These are phyloP conservation scores for Brassica hybrid DNA, from an alignment of 441 rosid species.

Conservation along the genomic window DNA sequence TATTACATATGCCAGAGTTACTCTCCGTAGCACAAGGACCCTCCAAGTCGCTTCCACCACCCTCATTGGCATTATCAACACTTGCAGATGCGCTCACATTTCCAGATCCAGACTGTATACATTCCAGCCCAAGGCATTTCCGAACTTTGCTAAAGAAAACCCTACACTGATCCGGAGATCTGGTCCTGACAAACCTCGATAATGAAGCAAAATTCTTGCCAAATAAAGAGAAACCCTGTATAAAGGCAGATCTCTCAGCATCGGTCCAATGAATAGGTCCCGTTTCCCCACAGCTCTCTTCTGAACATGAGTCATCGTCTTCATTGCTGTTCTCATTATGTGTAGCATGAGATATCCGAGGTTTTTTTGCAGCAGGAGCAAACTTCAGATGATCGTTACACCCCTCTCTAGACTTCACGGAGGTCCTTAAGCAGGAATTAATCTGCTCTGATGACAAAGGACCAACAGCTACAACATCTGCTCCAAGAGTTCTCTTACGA, in stretches of 20 bases:
- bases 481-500: slow-evolving; percentile 81
- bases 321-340: slow-evolving; percentile 52
- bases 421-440: slow-evolving; percentile 80
- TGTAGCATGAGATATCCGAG: slow-evolving; percentile 65
- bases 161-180: slow-evolving; percentile 84
- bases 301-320: slow-evolving; percentile 91
- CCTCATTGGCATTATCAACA: slow-evolving; percentile 60
- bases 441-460: slow-evolving; percentile 89
- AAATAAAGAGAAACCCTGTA: slow-evolving; percentile 68
- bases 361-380: slow-evolving; percentile 52
- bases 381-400: slow-evolving; percentile 53
- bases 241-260: slow-evolving; percentile 78
- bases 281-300: slow-evolving; percentile 90
- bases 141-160: slow-evolving; percentile 95
- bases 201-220: slow-evolving; percentile 90
- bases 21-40: slow-evolving; percentile 67
- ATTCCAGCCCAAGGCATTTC: slow-evolving; percentile 92
- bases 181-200: slow-evolving; percentile 68
- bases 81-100: slow-evolving; percentile 50
- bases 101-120: slow-evolving; percentile 53
- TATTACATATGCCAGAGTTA: slow-evolving; percentile 53
- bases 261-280: slow-evolving; percentile 94
- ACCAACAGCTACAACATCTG: slow-evolving; percentile 87
- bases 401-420: slow-evolving; percentile 67
- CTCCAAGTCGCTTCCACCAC: slow-evolving; percentile 76